These are phyloP conservation scores for Tolypocladium amazonense DNA, from an alignment of 2,329 filamentous ascomycete genomes.

Conservation along the genomic window DNA sequence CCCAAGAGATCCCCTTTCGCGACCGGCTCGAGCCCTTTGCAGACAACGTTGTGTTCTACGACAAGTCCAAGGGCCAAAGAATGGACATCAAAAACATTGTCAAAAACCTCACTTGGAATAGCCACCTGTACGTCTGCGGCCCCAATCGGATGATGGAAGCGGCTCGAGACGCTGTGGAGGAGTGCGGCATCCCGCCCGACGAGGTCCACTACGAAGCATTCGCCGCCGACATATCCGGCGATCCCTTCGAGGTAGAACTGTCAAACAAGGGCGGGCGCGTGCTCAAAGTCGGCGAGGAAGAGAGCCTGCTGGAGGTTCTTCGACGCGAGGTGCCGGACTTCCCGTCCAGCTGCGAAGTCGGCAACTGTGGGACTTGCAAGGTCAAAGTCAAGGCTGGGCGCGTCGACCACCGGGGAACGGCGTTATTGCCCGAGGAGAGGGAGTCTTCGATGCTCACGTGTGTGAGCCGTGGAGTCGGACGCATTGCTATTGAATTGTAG, in stretches of 20 bases:
- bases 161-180: constrained; percentile 27
- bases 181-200: constrained; percentile 30
- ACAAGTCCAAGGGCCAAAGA: constrained; percentile 35
- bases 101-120: constrained; percentile 35
- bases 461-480: constrained; percentile 40
- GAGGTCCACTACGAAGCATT: constrained; percentile 55
- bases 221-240: constrained; percentile 38
- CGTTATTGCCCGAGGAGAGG: constrained; percentile 34
- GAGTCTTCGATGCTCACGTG: constrained; percentile 34
- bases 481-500: constrained; percentile 36
- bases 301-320: constrained; percentile 39
- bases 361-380: constrained; percentile 44
- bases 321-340: constrained; percentile 30
- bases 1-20: constrained; percentile 43
- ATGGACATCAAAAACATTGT: constrained; percentile 44
- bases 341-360: constrained; percentile 40
- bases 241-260: constrained; percentile 49
- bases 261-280: constrained; percentile 24
- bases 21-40: constrained; percentile 31
- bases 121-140: constrained; percentile 51
- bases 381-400: constrained; percentile 28
- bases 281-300: constrained; percentile 35
- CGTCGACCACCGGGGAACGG: constrained; percentile 39
- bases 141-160: constrained; percentile 46
- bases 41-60: constrained; percentile 38